Base-by-base conservation (phyloP, 2,329 filamentous ascomycete genomes). In the Rhynchosporium graminicola region DNA sequence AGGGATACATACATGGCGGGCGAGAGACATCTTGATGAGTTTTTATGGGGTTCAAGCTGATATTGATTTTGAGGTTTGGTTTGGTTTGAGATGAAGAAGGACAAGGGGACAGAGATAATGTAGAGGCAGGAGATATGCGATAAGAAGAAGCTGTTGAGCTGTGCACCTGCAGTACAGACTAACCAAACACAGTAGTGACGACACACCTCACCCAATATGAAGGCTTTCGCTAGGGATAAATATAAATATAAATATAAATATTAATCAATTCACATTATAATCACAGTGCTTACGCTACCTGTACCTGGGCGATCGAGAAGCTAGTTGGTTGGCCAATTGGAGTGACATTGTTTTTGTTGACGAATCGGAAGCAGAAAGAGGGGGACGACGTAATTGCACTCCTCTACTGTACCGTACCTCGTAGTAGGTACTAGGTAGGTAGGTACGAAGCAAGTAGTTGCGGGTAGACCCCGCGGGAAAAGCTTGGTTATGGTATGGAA, bases 1-100 rank as follows among this genome's bases (percentile, higher is more conserved):
- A 6, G 4, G 13, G 33, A 15, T 51, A 69, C 72, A 68, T 73
- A 81, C 77, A 65, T 82, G 80, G 72, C 78, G 76, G 67, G 81
- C 78, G 60, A 83, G 79, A 70, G 80, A 74, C 80, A 83, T 83
- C 55, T 42, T 74, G 62, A 7, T 58, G 9, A 36, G 42, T 36
- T 45, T 28, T 15, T 56, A 9, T 43, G 13, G 42, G 42, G 6
- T 13, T 4, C 7, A 12, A 40, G 36, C 12, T 40, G 36, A 40
- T 20, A 40, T 40, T 40, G 36, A 8, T 8, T 12, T 40, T 43
- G 7, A n/a, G 42, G 15, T 5, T 15, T 15, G 5, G 15, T 4
- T 43, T 13, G 8, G 20, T 43, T n/a, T 43, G 42, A 3, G 3
- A 43, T 43, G 15, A n/a, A 43, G 12, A n/a, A n/a, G 12, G 13